Base-by-base conservation (phyloP, 1,284 basidiomycete genomes). In the Lignosus rhinocerotis region DNA sequence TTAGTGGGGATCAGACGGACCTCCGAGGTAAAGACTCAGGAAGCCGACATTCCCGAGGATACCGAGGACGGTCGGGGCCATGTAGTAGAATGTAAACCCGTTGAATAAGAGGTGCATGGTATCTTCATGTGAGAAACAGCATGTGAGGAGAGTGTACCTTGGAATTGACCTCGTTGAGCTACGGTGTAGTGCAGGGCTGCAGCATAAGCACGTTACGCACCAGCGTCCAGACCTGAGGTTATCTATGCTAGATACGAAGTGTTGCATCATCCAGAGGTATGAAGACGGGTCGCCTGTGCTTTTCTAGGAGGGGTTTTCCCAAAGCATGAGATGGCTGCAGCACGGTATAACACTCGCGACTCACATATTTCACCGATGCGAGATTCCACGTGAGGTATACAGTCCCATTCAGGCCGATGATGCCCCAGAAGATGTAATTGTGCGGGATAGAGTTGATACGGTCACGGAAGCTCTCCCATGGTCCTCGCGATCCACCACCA, bases 91-190 rank as follows among this genome's bases (percentile, higher is more conserved):
- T 0, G 89, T 86, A 63, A 94, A 80, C 48, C 85, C 85, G 70
- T 96, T 96, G 70, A 95, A 76, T 31, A 90, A 67, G 36, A 94
- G 83, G 70, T 96, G 94, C 0, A 70, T 65, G 10, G 80, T 58
- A 25, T 79, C 76, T 61, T 78, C 73, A 68, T 95, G 93, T 2
- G 88, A 94, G 77, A 95, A 94, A 58, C 78, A 81, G 30, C 81
- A 75, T 0, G 92, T 93, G 19, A 95, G 61, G 31, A 91, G 73
- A 0, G 92, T 94, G 90, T 93, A 95, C 71, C 92, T 94, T 55
- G 5, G 19, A 8, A 8, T 38, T 33, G 19, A 0, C 19, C 9
- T 19, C 14, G 21, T 14, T 32, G 33, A 53, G 49, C 36, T 47
- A n/a, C n/a, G n/a, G 31, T 16, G 1, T 4, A 21, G 39, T 48